Evolutionary conservation across 257 asterid species (phyloP).

Genomic region (Osmanthus fragrans): DNA sequence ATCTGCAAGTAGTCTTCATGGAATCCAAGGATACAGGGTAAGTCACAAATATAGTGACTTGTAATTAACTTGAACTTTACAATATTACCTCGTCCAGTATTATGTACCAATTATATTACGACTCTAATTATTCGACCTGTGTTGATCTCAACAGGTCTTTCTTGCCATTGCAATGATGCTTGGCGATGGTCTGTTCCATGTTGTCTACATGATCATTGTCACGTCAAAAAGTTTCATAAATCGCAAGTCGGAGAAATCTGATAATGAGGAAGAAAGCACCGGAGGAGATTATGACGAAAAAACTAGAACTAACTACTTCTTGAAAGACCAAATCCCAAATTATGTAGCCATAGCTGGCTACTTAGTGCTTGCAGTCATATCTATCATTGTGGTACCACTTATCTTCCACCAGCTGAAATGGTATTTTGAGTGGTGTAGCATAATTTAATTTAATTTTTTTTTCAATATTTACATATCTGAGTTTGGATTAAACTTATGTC

Average conservation of each 20-base stretch:
- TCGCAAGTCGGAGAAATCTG: neutral
- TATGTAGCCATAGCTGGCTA: constrained; percentile 46
- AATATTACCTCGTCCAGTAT: neutral
- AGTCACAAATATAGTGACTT: neutral
- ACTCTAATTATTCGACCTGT: too few species aligned
- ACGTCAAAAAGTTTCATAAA: constrained; percentile 23
- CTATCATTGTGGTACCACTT: constrained; percentile 34
- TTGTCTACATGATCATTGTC: constrained; percentile 46
- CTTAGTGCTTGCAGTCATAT: constrained; percentile 33
- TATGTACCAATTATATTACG: neutral
- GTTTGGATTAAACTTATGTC: neutral
- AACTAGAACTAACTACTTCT: constrained; percentile 41
- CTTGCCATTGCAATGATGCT: constrained; percentile 74
- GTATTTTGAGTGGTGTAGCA: constrained; percentile 14
- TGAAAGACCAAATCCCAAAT: constrained; percentile 56
- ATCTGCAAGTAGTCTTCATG: constrained; percentile 46
- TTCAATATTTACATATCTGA: neutral
- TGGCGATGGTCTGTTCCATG: constrained; percentile 79
- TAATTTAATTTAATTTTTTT: neutral
- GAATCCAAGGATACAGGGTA: constrained; percentile 69
- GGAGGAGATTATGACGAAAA: constrained; percentile 32
- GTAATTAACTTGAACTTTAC: neutral
- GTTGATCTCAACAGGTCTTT: constrained; percentile 39
- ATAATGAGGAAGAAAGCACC: constrained; percentile 1
- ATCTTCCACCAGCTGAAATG: constrained; percentile 57